Evolutionary conservation across 2,329 filamentous ascomycete species (phyloP), one percentile per base, ranked within the genome.

Genomic region (Sclerotinia subarctica): DNA sequence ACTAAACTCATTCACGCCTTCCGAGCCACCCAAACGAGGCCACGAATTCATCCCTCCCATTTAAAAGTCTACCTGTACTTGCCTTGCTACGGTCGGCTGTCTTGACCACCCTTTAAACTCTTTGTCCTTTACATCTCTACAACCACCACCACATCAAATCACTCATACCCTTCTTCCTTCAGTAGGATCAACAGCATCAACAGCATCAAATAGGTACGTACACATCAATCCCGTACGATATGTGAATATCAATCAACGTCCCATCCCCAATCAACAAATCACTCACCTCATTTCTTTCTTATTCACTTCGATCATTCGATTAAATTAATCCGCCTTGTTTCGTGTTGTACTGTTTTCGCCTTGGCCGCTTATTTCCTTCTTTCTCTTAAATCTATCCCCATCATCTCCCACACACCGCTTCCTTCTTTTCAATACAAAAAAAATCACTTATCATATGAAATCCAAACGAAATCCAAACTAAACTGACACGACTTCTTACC

Each of bases 321-420:
- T 7, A n/a, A 57, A 19, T 56, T 57, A 3, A 49, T 38, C 29
- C 15, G 26, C 35, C 35, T 24, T 2, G 21, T 58, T 66, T 66
- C 52, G 42, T 58, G 21, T 58, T 49, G 42, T 58, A 21, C 49
- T 49, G 42, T 15, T 49, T 26, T 66, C 63, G 52, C 53, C 15
- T 49, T 66, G 51, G 42, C 64, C 64, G 64, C 64, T 66, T 66
- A 38, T 29, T 66, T 47, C 63, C 63, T 35, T 35, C 38, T 38
- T 46, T 56, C 64, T 47, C 47, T 58, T 51, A 24, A 59, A 38
- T 59, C 56, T 71, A 62, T 47, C 59, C 62, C 62, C 62, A 49
- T 44, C 64, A 52, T 62, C 59, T 42, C 54, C 35, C 65, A 63
- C 21, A 54, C 57, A 44, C 49, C 62, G 38, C 52, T 52, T 35